Evolutionary conservation across 495 filamentous ascomycete genomes (phyloP).

Genomic region (Penicillium paradoxum): DNA sequence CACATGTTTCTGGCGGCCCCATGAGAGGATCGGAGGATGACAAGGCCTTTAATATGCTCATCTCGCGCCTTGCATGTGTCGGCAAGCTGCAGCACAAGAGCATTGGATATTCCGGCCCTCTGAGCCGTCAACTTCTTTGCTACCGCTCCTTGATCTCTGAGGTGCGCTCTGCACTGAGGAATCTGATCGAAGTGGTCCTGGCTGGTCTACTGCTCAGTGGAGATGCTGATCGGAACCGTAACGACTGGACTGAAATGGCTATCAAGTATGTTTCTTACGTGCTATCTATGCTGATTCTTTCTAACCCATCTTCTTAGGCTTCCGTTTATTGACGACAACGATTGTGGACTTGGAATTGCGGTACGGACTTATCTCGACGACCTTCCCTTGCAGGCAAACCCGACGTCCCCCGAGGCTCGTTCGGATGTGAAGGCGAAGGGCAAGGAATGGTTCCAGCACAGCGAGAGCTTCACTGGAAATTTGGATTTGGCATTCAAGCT

Average conservation of each 20-base stretch:
- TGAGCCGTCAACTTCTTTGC: slow-evolving; percentile 82
- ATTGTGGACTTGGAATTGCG: slow-evolving; percentile 82
- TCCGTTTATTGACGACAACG: slow-evolving; percentile 78
- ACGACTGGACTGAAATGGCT: slow-evolving; percentile 66
- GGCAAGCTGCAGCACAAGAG: slow-evolving; percentile 73
- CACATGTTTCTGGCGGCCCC: slow-evolving; percentile 55
- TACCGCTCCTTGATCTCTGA: slow-evolving; percentile 80
- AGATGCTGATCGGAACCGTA: slow-evolving; percentile 63
- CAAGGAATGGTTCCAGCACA: slow-evolving; percentile 69
- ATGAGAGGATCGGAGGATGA: slow-evolving; percentile 56
- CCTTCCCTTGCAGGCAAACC: slow-evolving; percentile 48
- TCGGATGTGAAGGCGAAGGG: slow-evolving; percentile 60
- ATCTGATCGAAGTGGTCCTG: slow-evolving; percentile 74
- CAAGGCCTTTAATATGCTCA: slow-evolving; percentile 66
- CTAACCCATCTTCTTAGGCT: slow-evolving; percentile 53
- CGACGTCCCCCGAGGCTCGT: slow-evolving; percentile 54
- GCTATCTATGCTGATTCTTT: not conserved
- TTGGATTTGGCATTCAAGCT: slow-evolving; percentile 74
- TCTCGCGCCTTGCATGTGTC: slow-evolving; percentile 80
- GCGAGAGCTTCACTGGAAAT: slow-evolving; percentile 69
- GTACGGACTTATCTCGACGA: slow-evolving; percentile 93
- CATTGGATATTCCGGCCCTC: slow-evolving; percentile 90
- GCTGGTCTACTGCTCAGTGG: slow-evolving; percentile 75
- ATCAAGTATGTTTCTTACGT: slow-evolving; percentile 53
- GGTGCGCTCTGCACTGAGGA: slow-evolving; percentile 71